These are phyloP conservation scores for Suhomyces kilbournensis DNA, from an alignment of 805 yeast genomes.

Conservation along the genomic window DNA sequence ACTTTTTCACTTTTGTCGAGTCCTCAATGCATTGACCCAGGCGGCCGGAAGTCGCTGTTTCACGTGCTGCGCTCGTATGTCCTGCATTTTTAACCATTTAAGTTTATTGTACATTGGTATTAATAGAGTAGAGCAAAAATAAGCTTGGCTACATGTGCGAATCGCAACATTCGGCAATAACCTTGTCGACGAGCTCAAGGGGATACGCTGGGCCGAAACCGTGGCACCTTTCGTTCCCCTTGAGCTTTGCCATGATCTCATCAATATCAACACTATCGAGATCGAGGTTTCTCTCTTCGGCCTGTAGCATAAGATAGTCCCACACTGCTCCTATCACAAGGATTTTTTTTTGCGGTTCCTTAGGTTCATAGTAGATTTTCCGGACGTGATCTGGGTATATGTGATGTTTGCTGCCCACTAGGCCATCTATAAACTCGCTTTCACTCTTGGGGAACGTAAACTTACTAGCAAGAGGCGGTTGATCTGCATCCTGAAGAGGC, in stretches of 20 bases:
- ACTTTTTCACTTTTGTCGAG: neutral
- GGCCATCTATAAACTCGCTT: slow-evolving; percentile 29
- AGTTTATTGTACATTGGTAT: neutral
- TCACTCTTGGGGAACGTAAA: slow-evolving; percentile 36
- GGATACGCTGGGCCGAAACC: slow-evolving; percentile 75
- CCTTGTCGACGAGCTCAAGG: slow-evolving; percentile 39
- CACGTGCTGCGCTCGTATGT: neutral
- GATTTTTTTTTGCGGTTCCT: slow-evolving; percentile 44
- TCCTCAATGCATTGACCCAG: neutral
- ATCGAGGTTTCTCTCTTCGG: slow-evolving; percentile 45
- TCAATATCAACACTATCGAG: slow-evolving; percentile 51
- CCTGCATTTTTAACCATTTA: neutral
- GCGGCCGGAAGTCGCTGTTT: neutral
- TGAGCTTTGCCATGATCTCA: slow-evolving; percentile 55
- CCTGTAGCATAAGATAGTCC: slow-evolving; percentile 62
- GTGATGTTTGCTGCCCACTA: slow-evolving; percentile 27
- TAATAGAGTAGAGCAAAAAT: neutral
- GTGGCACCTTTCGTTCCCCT: slow-evolving; percentile 73
- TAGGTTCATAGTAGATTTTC: slow-evolving; percentile 35
- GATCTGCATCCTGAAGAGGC: neutral
- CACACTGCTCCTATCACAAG: slow-evolving; percentile 77
- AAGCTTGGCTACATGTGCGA: neutral
- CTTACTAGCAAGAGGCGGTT: slow-evolving; percentile 7
- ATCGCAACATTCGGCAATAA: slow-evolving; percentile 20
- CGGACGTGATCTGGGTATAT: slow-evolving; percentile 19